Conservation (phyloP, 345 rosid genomes). For the Populus davidiana region DNA sequence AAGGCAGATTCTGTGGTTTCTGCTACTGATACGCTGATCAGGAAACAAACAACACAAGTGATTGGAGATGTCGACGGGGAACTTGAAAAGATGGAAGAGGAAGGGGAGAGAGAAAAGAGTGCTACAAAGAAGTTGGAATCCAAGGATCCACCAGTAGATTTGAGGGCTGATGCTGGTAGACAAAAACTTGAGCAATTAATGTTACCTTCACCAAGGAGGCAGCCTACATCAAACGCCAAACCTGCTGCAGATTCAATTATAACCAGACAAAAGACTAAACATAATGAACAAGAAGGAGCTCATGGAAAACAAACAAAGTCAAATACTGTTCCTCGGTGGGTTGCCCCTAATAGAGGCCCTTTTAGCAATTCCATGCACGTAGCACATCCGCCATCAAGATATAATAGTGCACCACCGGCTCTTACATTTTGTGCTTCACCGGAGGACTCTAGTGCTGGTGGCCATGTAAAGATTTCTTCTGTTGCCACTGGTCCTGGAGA, state of each 20-base stretch:
- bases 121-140: constrained; percentile 33
- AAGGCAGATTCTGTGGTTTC: constrained; percentile 30
- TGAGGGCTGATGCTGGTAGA: constrained; percentile 33
- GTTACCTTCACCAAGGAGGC: constrained; percentile 49
- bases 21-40: constrained; percentile 33
- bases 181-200: constrained; percentile 51
- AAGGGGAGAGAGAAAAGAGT: constrained; percentile 39
- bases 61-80: constrained; percentile 36
- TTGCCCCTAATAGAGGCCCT: constrained; percentile 82
- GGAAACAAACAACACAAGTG: constrained; percentile 36
- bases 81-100: constrained; percentile 40
- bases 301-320: constrained; percentile 73
- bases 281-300: constrained; percentile 51
- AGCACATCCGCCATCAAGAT: constrained; percentile 70
- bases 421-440: constrained; percentile 45
- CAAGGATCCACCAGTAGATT: constrained; percentile 29
- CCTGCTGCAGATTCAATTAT: constrained; percentile 43
- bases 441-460: constrained; percentile 45
- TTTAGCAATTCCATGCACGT: constrained; percentile 75
- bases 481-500: constrained; percentile 22
- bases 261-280: constrained; percentile 58
- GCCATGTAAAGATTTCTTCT: constrained; percentile 34
- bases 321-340: constrained; percentile 70
- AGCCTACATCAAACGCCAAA: constrained; percentile 40
- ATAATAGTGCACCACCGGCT: constrained; percentile 76